Percentiles rank a stretch among this genome's conserved stretches.
Conservation (phyloP, 768 basidiomycete species). For the Hygrocybe coccinea region DNA sequence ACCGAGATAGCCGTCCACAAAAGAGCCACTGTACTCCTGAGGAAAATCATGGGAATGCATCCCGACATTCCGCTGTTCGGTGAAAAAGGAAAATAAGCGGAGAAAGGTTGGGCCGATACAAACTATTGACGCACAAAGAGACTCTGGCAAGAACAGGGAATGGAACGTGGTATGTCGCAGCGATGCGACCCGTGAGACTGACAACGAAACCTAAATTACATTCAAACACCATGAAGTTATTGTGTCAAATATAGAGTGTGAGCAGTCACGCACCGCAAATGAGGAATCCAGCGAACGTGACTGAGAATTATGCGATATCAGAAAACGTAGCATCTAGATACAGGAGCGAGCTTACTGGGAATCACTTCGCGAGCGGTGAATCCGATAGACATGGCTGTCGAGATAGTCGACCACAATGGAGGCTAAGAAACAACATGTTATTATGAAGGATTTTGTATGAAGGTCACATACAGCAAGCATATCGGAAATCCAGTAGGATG, state of each 20-base stretch:
- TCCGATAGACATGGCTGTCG: slow-evolving; percentile 9
- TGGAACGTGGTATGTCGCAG: slow-evolving; percentile 8
- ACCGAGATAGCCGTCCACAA: slow-evolving; percentile 10
- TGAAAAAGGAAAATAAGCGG: background rate
- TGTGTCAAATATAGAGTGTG: background rate
- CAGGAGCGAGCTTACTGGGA: slow-evolving; percentile 2
- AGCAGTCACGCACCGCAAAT: slow-evolving; percentile 1
- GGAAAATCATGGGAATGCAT: slow-evolving; percentile 9
- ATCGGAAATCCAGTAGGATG: slow-evolving; percentile 9
- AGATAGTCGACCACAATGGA: slow-evolving; percentile 10
- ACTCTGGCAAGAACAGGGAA: slow-evolving; percentile 7
- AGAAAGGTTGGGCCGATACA: background rate
- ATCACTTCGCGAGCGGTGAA: slow-evolving; percentile 9
- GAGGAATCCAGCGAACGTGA: slow-evolving; percentile 8
- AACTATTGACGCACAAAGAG: slow-evolving; percentile 2
- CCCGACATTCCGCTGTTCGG: slow-evolving; percentile 6
- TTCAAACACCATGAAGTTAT: background rate
- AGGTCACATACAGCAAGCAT: slow-evolving; percentile 7
- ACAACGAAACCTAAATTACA: slow-evolving; percentile 10
- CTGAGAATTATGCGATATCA: background rate
- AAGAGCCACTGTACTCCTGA: slow-evolving; percentile 8
- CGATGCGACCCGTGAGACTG: slow-evolving; percentile 9
- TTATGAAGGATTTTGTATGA: background rate
- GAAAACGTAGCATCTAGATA: background rate
- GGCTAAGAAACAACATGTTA: background rate